Conservation (phyloP, 169 alveolate species). For the Cryptosporidium xiaoi region DNA sequence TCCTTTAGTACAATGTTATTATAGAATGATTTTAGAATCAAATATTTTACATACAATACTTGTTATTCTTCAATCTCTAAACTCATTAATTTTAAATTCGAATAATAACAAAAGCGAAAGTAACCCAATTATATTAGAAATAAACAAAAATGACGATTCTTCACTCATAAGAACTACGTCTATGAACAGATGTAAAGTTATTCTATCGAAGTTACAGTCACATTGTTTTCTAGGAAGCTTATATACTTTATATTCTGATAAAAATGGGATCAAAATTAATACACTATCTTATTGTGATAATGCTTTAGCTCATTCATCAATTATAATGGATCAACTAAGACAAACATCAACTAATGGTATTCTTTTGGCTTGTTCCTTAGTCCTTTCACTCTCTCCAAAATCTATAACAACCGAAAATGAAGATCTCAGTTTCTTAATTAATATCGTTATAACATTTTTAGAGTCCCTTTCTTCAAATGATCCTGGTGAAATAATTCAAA, state of each 20-base stretch:
- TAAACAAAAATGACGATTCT: neutral
- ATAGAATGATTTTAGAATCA: conserved; percentile 47
- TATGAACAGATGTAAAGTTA: conserved; percentile 18
- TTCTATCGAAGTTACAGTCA: conserved; percentile 46
- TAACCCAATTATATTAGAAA: neutral
- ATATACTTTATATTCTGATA: conserved; percentile 38
- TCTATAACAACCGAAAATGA: conserved; percentile 45
- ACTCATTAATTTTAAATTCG: neutral
- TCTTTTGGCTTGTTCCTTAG: conserved; percentile 41
- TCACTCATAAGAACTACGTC: conserved; percentile 7
- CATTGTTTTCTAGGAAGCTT: conserved; percentile 66
- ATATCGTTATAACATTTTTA: conserved; percentile 30
- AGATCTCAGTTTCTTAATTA: conserved; percentile 43
- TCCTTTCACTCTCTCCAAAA: conserved; percentile 58
- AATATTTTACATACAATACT: conserved; percentile 38
- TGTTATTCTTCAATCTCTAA: conserved; percentile 47
- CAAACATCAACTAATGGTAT: conserved; percentile 67
- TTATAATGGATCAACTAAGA: conserved; percentile 51
- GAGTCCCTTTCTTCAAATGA: conserved; percentile 57
- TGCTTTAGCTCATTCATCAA: conserved; percentile 43
- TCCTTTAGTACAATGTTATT: conserved; percentile 44
- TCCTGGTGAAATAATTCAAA: conserved; percentile 30
- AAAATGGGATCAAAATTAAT: conserved; percentile 13
- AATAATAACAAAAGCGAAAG: neutral
- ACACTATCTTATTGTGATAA: conserved; percentile 31